Evolutionary conservation across 1,284 basidiomycete genomes (phyloP), one percentile per base, ranked within the genome.

Genomic region (Ustilago esculenta): DNA sequence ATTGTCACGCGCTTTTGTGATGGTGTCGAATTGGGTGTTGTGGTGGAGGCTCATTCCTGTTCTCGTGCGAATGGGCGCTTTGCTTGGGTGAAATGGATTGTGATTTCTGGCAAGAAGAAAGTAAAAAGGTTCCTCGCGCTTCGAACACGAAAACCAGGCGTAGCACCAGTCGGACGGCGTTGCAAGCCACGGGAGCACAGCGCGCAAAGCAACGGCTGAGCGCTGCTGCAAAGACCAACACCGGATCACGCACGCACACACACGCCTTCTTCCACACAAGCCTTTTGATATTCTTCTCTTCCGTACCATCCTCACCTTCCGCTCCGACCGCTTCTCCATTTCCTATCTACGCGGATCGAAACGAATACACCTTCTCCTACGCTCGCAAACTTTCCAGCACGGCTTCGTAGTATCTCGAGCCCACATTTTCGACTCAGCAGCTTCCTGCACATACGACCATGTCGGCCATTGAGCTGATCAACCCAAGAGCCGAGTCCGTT

Each of bases 401-500:
- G n/a, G n/a, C n/a, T n/a, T n/a, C n/a, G n/a, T 29, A 37, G 17
- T 18, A 37, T 17, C 33, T 10, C 33, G n/a, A 14, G 23, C 48
- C 25, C 23, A 36, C 50, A 35, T 23, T 33, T 32, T 14, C 20
- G 6, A 37, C 18, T 32, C 11, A 12, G n/a, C 32, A 34, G 27
- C 35, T 35, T n/a, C 18, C 33, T 11, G 18, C 5, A 36, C 44
- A 30, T 21, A 44, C 39, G 33, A 56, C 25, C 24, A 80, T 80
- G 76, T 80, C 78, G 67, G 78, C 78, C 33, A 68, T 81, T 43
- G 80, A 80, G 71, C 73, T 80, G 36, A 73, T 81, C 64, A 80
- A 81, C 67, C 75, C 81, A 23, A 77, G 81, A 83, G 94, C 94
- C 37, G 95, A 98, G 87, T 94, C 91, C 81, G 90, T 98, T 44